Percentiles rank a stretch among this genome's conserved stretches.
Conservation (phyloP, 2,329 filamentous ascomycete species). For the Xylaria hypoxylon region DNA sequence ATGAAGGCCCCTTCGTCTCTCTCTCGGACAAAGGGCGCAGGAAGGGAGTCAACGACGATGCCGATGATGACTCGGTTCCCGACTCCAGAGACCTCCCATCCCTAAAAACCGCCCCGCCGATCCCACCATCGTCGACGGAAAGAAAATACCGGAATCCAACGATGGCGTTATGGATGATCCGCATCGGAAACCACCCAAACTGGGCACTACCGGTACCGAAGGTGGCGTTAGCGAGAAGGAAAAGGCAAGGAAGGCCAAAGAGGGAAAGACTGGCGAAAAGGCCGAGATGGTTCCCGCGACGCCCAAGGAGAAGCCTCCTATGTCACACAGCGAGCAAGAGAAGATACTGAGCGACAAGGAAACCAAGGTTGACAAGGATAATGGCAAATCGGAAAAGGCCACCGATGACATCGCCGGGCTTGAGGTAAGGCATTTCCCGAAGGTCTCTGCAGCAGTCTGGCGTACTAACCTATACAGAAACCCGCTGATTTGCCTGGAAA, state of each 20-base stretch:
- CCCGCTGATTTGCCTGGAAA: conserved; percentile 83
- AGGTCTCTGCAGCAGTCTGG: background rate
- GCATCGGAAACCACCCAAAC: conserved; percentile 77
- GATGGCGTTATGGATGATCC: conserved; percentile 96
- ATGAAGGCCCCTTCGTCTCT: conserved; percentile 83
- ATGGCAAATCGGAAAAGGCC: conserved; percentile 58
- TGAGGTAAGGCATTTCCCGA: conserved; percentile 62
- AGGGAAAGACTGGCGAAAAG: conserved; percentile 73
- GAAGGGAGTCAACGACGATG: conserved; percentile 50
- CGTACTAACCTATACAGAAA: conserved; percentile 67
- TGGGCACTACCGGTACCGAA: conserved; percentile 88
- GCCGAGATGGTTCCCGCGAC: conserved; percentile 80
- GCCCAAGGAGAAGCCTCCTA: conserved; percentile 85
- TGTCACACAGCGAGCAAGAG: conserved; percentile 84
- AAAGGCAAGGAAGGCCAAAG: conserved; percentile 77
- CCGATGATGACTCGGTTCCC: conserved; percentile 42
- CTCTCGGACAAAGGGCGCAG: conserved; percentile 58
- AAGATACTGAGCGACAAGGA: conserved; percentile 65
- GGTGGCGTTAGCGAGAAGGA: conserved; percentile 90
- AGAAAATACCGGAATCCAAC: conserved; percentile 71
- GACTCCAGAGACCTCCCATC: conserved; percentile 56
- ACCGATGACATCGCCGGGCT: conserved; percentile 61
- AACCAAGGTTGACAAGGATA: conserved; percentile 55
- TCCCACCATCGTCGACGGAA: conserved; percentile 67
- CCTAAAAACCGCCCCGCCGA: conserved; percentile 63